These are phyloP conservation scores for Carex parvula DNA, from an alignment of 176 grass and related monocot species.

Conservation along the genomic window DNA sequence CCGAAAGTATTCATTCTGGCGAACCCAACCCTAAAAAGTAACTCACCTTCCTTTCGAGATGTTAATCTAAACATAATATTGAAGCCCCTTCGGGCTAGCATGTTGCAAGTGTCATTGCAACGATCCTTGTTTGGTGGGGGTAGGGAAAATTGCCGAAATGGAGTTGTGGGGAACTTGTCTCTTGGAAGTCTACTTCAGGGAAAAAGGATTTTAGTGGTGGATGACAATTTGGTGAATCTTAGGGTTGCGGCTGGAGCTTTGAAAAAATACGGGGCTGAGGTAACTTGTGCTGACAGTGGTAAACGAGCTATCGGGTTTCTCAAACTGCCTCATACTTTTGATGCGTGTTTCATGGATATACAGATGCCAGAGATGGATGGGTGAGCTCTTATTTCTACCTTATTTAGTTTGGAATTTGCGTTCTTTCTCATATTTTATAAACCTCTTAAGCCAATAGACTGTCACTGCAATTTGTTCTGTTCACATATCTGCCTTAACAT, in stretches of 20 bases:
- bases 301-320: slow-evolving; percentile 62
- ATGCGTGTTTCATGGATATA: slow-evolving; percentile 99
- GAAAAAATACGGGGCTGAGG: slow-evolving; percentile 91
- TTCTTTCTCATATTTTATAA: neutral
- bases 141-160: slow-evolving; percentile 56
- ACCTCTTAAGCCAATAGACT: neutral
- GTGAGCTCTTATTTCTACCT: slow-evolving; percentile 34
- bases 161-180: slow-evolving; percentile 42
- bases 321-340: slow-evolving; percentile 79
- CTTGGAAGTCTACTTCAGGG: slow-evolving; percentile 80
- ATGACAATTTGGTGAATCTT: slow-evolving; percentile 92
- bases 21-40: slow-evolving; percentile 52
- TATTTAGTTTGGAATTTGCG: neutral
- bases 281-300: slow-evolving; percentile 65
- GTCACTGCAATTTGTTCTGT: neutral
- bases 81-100: slow-evolving; percentile 89
- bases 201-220: slow-evolving; percentile 79
- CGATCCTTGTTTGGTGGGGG: slow-evolving; percentile 51
- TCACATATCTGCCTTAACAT: neutral
- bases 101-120: slow-evolving; percentile 67
- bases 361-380: slow-evolving; percentile 99
- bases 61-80: slow-evolving; percentile 67
- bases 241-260: slow-evolving; percentile 89
- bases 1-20: slow-evolving; percentile 77
- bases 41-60: slow-evolving; percentile 44